Evolutionary conservation across 345 rosid species (phyloP).

Genomic region (Corymbia maculata): DNA sequence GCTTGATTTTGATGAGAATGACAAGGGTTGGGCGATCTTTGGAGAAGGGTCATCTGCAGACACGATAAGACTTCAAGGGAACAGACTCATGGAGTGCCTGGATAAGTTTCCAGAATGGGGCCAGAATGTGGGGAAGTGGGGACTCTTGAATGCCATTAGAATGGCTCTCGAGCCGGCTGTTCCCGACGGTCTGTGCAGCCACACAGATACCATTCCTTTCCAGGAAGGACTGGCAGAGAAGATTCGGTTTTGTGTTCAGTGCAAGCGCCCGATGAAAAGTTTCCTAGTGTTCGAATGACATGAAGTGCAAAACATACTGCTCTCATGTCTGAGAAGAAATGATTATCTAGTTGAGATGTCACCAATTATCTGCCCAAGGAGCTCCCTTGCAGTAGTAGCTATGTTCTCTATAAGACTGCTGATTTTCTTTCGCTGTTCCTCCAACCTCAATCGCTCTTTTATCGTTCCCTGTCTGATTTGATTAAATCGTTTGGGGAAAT

Average conservation of each 20-base stretch:
- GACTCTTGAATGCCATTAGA: slow-evolving; percentile 42
- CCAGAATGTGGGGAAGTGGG: slow-evolving; percentile 22
- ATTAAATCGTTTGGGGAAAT: background rate
- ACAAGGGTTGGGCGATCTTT: slow-evolving; percentile 57
- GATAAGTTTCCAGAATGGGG: slow-evolving; percentile 37
- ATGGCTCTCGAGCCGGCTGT: slow-evolving; percentile 23
- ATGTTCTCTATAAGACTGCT: background rate
- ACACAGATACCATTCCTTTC: slow-evolving; percentile 25
- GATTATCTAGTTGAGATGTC: background rate
- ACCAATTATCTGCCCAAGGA: background rate
- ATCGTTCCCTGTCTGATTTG: background rate
- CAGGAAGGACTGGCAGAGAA: slow-evolving; percentile 17
- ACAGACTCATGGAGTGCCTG: slow-evolving; percentile 25
- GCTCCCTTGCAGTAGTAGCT: background rate
- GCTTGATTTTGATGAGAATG: slow-evolving; percentile 22
- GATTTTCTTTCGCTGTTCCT: background rate
- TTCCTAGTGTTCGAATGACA: slow-evolving; percentile 41
- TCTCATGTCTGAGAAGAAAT: background rate
- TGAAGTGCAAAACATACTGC: background rate
- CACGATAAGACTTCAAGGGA: slow-evolving; percentile 22
- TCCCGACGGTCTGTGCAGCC: slow-evolving; percentile 21
- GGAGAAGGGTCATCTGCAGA: slow-evolving; percentile 34
- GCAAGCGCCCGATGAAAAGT: slow-evolving; percentile 55
- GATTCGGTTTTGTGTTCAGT: slow-evolving; percentile 36
- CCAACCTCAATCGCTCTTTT: background rate